These are phyloP conservation scores for Fusarium ambrosium DNA, from an alignment of 2,329 filamentous ascomycete species.

Conservation along the genomic window DNA sequence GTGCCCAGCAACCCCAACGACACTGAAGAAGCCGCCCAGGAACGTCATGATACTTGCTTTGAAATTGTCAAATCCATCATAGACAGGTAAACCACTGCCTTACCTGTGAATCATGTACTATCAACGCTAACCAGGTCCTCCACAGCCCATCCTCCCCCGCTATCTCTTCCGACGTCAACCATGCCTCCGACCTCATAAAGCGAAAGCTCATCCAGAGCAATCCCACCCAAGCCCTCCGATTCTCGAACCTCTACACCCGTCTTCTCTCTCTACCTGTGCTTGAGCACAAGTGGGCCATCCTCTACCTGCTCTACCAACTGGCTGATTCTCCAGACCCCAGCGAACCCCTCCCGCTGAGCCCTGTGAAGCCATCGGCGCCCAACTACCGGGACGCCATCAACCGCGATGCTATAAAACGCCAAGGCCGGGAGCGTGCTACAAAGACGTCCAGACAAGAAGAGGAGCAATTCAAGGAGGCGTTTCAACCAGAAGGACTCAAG, in stretches of 20 bases:
- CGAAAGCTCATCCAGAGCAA: constrained; percentile 85
- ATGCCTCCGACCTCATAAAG: constrained; percentile 93
- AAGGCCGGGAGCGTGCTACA: constrained; percentile 53
- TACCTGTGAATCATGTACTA: not conserved
- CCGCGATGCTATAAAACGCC: constrained; percentile 54
- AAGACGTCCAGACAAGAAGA: constrained; percentile 60
- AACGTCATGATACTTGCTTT: constrained; percentile 75
- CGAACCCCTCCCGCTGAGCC: constrained; percentile 63
- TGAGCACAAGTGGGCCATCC: constrained; percentile 95
- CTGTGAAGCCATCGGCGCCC: constrained; percentile 55
- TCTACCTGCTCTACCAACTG: constrained; percentile 90
- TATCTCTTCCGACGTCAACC: constrained; percentile 82
- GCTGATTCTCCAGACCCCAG: constrained; percentile 75
- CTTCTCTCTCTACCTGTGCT: constrained; percentile 92
- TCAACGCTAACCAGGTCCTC: not conserved
- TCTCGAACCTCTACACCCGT: constrained; percentile 91
- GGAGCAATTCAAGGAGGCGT: constrained; percentile 65
- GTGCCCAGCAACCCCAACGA: constrained; percentile 76
- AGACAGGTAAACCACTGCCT: constrained; percentile 58
- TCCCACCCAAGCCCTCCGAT: constrained; percentile 82
- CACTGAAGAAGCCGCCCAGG: constrained; percentile 75
- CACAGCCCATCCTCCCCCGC: constrained; percentile 64
- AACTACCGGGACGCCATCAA: constrained; percentile 56
- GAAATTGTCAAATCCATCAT: constrained; percentile 65
- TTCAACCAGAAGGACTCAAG: constrained; percentile 66